A percentile compares a stretch with the other conserved stretches of the same genome.
phyloP scores from a whole-genome alignment of 345 rosid species.

The Lepidium aucheri region DNA sequence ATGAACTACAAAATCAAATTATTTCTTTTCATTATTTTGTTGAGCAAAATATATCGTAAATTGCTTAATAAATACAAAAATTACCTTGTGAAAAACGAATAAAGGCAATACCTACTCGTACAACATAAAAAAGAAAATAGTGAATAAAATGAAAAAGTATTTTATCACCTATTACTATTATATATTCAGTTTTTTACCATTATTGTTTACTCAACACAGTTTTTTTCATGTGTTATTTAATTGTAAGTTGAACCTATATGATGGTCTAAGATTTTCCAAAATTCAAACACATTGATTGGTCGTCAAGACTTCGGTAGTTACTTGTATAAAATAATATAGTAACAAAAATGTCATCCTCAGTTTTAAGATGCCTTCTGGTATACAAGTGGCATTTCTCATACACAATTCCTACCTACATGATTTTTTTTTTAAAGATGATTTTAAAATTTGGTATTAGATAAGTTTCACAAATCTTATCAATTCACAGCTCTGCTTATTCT shows the following conservation, averaged over 20 bases:
- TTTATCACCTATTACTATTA: no score
- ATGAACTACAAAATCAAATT: not conserved
- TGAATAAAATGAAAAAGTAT: no score
- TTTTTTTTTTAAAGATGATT: not conserved
- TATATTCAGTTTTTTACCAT: no score
- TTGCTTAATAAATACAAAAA: not conserved
- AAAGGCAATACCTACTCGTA: no score
- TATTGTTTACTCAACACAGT: no score
- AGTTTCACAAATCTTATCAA: conserved; percentile 1
- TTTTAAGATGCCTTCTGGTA: not conserved
- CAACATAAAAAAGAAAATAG: no score
- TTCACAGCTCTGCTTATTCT: not conserved
- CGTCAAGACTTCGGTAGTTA: not conserved
- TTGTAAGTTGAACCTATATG: no score
- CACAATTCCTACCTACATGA: not conserved
- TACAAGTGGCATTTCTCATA: not conserved
- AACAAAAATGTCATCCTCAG: not conserved
- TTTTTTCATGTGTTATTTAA: no score
- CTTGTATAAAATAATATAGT: not conserved
- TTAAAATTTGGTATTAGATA: not conserved
- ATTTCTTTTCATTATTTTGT: not conserved
- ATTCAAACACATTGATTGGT: not conserved
- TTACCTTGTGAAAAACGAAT: no score
- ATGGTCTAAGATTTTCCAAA: no score
- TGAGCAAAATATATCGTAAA: not conserved